These are phyloP conservation scores for Plasmopara viticola DNA, from an alignment of 352 stramenopile genomes.

Conservation along the genomic window DNA sequence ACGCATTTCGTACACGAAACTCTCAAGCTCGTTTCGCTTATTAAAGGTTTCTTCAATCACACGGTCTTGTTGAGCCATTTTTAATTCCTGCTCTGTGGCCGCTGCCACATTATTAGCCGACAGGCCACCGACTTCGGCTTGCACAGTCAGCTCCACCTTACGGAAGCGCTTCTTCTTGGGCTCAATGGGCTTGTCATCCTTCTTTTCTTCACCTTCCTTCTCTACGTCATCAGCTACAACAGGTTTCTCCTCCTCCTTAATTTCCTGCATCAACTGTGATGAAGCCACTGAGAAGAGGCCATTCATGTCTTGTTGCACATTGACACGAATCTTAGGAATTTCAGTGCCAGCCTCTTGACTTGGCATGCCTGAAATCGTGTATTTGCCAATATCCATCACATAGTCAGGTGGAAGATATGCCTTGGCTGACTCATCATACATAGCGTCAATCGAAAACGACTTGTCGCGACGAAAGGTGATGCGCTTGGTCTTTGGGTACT, in stretches of 20 bases:
- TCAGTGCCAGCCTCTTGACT: slow-evolving; percentile 66
- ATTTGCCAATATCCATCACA: slow-evolving; percentile 84
- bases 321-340: slow-evolving; percentile 91
- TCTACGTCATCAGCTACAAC: slow-evolving; percentile 52
- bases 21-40: slow-evolving; percentile 99
- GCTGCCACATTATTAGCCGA: slow-evolving; percentile 46
- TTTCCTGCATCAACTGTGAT: slow-evolving; percentile 97
- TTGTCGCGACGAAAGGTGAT: slow-evolving; percentile 93
- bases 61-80: slow-evolving; percentile 94
- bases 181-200: slow-evolving; percentile 69
- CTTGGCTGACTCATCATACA: slow-evolving; percentile 83
- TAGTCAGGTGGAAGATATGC: slow-evolving; percentile 64
- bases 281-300: slow-evolving; percentile 93
- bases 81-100: slow-evolving; percentile 88
- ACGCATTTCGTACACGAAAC: slow-evolving; percentile 99
- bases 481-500: slow-evolving; percentile 96
- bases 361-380: slow-evolving; percentile 88
- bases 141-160: slow-evolving; percentile 79
- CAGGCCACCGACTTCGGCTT: slow-evolving; percentile 56
- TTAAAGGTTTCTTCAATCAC: slow-evolving; percentile 96
- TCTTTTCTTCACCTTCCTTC: slow-evolving; percentile 51
- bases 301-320: slow-evolving; percentile 97
- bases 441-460: slow-evolving; percentile 89
- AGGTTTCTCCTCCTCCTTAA: slow-evolving; percentile 84
- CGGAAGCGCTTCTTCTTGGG: slow-evolving; percentile 95